phyloP scores from a whole-genome alignment of 2,329 filamentous ascomycete genomes.

The Alternaria panax region DNA sequence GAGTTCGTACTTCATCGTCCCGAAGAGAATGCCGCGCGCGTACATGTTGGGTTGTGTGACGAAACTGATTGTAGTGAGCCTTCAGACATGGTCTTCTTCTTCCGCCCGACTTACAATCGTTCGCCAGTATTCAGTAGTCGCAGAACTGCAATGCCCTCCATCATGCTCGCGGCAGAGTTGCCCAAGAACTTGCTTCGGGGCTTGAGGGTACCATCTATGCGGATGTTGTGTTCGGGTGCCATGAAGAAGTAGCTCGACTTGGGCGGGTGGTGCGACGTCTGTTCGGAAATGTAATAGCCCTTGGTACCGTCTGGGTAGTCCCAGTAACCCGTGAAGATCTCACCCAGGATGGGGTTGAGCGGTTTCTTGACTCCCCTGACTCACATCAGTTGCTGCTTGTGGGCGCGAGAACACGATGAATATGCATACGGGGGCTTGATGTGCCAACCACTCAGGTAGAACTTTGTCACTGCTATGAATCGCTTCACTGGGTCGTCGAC shows the following conservation, averaged over 20 bases:
- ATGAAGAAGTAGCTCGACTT: conserved; percentile 99
- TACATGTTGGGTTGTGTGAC: conserved; percentile 99
- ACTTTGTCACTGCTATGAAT: conserved; percentile 95
- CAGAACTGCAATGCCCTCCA: conserved; percentile 94
- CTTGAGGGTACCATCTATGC: conserved; percentile 94
- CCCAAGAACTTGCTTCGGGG: conserved; percentile 94
- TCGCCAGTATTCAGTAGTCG: conserved; percentile 85
- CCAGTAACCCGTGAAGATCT: conserved; percentile 96
- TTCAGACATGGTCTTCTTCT: not conserved
- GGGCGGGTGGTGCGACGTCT: conserved; percentile 96
- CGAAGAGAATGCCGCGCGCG: conserved; percentile 92
- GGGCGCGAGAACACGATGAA: conserved; percentile 3
- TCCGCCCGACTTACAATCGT: conserved; percentile 70
- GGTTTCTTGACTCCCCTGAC: conserved; percentile 95
- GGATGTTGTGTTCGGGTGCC: conserved; percentile 90
- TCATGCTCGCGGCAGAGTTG: conserved; percentile 96
- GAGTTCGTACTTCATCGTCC: conserved; percentile 99
- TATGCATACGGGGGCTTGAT: conserved; percentile 88
- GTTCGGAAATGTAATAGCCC: conserved; percentile 96
- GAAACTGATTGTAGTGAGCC: conserved; percentile 63
- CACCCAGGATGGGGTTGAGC: conserved; percentile 93
- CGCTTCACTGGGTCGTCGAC: conserved; percentile 89
- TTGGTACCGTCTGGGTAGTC: conserved; percentile 82
- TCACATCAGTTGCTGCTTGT: conserved; percentile 34
- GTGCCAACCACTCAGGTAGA: conserved; percentile 98